Evolutionary conservation across 208 protist species (phyloP).

Genomic region (Crithidia sp.): DNA sequence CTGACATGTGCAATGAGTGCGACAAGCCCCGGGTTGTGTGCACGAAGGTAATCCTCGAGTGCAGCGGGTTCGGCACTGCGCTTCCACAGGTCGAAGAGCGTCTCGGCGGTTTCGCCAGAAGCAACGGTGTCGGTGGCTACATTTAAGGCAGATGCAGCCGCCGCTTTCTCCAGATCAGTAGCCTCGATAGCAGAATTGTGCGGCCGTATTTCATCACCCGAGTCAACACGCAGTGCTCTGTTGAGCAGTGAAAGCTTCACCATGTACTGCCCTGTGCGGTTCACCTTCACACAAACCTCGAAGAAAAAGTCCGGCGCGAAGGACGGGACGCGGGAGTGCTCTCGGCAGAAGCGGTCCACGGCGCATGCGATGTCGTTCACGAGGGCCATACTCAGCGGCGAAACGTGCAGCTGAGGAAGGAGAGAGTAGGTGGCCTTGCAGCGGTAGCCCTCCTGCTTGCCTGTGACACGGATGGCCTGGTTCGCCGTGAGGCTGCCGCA

Average conservation of each 20-base stretch:
- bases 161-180: neutral
- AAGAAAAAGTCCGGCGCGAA: conserved; percentile 38
- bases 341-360: conserved; percentile 23
- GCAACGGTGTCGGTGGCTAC: too few relatives aligned
- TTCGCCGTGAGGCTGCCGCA: conserved; percentile 19
- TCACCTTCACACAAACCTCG: conserved; percentile 55
- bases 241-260: conserved; percentile 53
- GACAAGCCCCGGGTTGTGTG: conserved; percentile 17
- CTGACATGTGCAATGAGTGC: conserved; percentile 45
- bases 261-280: conserved; percentile 23
- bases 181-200: neutral
- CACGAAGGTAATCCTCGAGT: conserved; percentile 27
- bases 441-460: conserved; percentile 30
- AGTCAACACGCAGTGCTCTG: neutral
- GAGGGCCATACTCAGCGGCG: conserved; percentile 20
- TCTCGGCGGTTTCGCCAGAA: neutral
- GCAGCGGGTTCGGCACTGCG: conserved; percentile 19
- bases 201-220: too few relatives aligned
- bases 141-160: neutral
- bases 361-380: conserved; percentile 34
- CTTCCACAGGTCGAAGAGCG: conserved; percentile 41
- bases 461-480: conserved; percentile 30
- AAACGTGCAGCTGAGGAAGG: conserved; percentile 29
- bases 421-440: conserved; percentile 61
- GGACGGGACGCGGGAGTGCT: conserved; percentile 8